Evolutionary conservation across 140 eudicot species (phyloP).

Genomic region (Bidens hawaiensis): DNA sequence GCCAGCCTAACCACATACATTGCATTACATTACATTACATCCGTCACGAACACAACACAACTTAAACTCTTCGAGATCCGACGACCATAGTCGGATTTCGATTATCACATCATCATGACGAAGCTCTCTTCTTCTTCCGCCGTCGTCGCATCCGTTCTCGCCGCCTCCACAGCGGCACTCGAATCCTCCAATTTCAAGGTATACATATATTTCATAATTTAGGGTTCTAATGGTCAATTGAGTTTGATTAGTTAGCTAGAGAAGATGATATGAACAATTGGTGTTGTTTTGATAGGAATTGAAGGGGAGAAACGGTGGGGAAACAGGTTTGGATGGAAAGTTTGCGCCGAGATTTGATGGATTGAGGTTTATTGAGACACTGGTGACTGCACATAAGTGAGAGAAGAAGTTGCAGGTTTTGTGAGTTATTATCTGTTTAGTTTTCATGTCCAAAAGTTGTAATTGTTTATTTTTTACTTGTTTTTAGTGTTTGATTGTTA

Average conservation of each 20-base stretch:
- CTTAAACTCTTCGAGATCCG: slow-evolving; percentile 33
- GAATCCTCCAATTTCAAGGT: slow-evolving; percentile 26
- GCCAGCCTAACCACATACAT: background rate
- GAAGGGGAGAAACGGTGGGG: slow-evolving; percentile 13
- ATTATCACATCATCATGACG: slow-evolving; percentile 15
- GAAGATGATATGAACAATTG: background rate
- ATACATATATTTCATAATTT: background rate
- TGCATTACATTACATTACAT: background rate
- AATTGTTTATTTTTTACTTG: background rate
- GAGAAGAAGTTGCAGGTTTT: slow-evolving; percentile 8
- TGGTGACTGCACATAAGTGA: slow-evolving; percentile 73
- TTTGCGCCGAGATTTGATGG: slow-evolving; percentile 62
- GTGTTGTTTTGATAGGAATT: slow-evolving; percentile 16
- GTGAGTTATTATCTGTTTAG: background rate
- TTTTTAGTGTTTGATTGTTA: slow-evolving; percentile 13
- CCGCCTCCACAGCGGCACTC: slow-evolving; percentile 46
- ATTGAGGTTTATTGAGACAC: slow-evolving; percentile 67
- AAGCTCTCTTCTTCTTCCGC: slow-evolving; percentile 46
- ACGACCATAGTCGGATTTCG: slow-evolving; percentile 42
- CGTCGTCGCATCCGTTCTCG: slow-evolving; percentile 39
- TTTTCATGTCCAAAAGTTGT: slow-evolving; percentile 28
- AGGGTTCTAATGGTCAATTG: background rate
- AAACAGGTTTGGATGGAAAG: slow-evolving; percentile 25
- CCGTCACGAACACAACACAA: background rate
- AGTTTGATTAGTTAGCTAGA: background rate